phyloP scores from a whole-genome alignment of 2,329 filamentous ascomycete species.

The Cordyceps sp. region DNA sequence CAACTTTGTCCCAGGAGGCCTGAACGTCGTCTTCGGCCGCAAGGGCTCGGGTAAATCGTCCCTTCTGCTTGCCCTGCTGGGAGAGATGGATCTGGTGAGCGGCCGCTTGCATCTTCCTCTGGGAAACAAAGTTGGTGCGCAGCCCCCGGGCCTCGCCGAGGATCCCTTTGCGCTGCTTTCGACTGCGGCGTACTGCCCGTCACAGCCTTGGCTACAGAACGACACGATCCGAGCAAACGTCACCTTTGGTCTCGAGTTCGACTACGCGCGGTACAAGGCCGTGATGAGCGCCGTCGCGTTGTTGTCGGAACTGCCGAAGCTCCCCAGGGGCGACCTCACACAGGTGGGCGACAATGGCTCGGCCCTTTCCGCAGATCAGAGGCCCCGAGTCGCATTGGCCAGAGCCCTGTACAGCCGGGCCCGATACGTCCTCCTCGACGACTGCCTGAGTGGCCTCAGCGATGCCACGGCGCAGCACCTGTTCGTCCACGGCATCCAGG shows the following conservation, averaged over 20 bases:
- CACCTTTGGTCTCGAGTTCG: constrained; percentile 49
- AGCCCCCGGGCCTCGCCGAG: constrained; percentile 45
- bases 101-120: not conserved
- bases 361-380: constrained; percentile 5
- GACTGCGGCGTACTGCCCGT: constrained; percentile 19
- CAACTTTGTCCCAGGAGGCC: constrained; percentile 40
- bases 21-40: constrained; percentile 52
- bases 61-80: constrained; percentile 49
- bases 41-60: constrained; percentile 58
- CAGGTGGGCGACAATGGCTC: constrained; percentile 24
- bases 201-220: constrained; percentile 68
- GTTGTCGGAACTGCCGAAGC: constrained; percentile 52
- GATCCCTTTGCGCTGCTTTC: constrained; percentile 44
- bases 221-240: constrained; percentile 58
- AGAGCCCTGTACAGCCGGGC: constrained; percentile 8
- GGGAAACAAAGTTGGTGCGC: not conserved
- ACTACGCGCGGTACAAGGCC: constrained; percentile 45
- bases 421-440: constrained; percentile 38
- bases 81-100: constrained; percentile 30
- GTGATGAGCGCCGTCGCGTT: constrained; percentile 55
- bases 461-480: constrained; percentile 14
- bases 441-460: constrained; percentile 61
- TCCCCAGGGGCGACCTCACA: constrained; percentile 53
- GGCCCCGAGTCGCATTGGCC: constrained; percentile 6
- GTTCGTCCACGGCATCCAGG: constrained; percentile 1